Evolutionary conservation across 768 basidiomycete genomes (phyloP).

Genomic region (Xerocomellus chrysenteron): DNA sequence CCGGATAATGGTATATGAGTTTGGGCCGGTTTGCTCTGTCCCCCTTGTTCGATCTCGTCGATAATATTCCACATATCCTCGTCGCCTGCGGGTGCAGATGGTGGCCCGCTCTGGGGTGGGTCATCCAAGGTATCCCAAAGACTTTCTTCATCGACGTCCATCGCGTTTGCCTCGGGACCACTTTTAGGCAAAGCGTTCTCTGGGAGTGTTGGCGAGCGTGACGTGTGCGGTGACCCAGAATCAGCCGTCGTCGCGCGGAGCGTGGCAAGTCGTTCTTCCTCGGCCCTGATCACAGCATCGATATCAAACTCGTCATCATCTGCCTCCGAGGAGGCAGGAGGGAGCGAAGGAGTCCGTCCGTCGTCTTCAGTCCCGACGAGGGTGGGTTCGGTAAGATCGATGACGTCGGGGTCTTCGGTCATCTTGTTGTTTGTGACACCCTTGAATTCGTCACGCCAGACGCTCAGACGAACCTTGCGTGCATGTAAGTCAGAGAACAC

Average conservation of each 20-base stretch:
- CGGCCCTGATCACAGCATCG: conserved; percentile 49
- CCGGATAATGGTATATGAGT: conserved; percentile 26
- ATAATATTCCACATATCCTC: conserved; percentile 76
- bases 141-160: conserved; percentile 41
- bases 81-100: conserved; percentile 29
- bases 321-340: conserved; percentile 40
- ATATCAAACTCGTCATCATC: conserved; percentile 52
- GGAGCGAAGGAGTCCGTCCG: conserved; percentile 37
- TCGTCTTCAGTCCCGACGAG: conserved; percentile 28
- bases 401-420: conserved; percentile 22
- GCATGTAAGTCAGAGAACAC: conserved; percentile 6
- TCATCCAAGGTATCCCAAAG: conserved; percentile 34
- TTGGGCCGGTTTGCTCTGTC: conserved; percentile 2
- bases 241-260: conserved; percentile 16
- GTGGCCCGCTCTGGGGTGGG: conserved; percentile 1
- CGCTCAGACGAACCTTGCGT: conserved; percentile 62
- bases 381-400: conserved; percentile 31
- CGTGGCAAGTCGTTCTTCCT: conserved; percentile 36
- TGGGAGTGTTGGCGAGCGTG: conserved; percentile 1
- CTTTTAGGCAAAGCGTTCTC: conserved; percentile 9
- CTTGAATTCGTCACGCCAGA: conserved; percentile 72
- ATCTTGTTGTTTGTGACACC: conserved; percentile 40
- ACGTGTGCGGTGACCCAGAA: neutral
- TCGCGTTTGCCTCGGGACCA: conserved; percentile 4
- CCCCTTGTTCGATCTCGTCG: conserved; percentile 47